Evolutionary conservation across 1,139 yeast genomes (phyloP).

Genomic region (Nakaseomyces nivariensis): DNA sequence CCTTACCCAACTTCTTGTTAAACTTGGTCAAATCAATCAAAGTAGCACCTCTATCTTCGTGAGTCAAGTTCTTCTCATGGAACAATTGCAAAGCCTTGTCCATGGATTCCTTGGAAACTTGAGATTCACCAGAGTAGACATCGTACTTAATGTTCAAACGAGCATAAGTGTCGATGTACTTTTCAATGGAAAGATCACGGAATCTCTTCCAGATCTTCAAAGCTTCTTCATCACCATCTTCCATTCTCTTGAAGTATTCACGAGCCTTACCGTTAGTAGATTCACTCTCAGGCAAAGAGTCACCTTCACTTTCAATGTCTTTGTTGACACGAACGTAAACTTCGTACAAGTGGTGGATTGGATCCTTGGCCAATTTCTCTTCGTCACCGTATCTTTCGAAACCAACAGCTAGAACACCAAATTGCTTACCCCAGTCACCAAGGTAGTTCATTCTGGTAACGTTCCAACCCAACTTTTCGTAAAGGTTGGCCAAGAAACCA

Average conservation of each 20-base stretch:
- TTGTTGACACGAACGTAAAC: conserved; percentile 84
- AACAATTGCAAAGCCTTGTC: conserved; percentile 52
- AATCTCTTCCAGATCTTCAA: conserved; percentile 75
- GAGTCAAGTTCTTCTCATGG: conserved; percentile 59
- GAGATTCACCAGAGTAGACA: conserved; percentile 90
- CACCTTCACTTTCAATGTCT: conserved; percentile 72
- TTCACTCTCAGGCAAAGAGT: conserved; percentile 40
- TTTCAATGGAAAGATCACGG: conserved; percentile 81
- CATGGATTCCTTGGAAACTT: conserved; percentile 71
- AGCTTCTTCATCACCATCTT: conserved; percentile 81
- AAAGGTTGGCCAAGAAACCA: conserved; percentile 85
- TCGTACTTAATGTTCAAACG: conserved; percentile 86
- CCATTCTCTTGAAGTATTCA: conserved; percentile 83
- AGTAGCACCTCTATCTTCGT: conserved; percentile 86
- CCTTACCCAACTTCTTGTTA: conserved; percentile 90
- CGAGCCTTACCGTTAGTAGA: conserved; percentile 76
- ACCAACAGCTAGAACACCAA: conserved; percentile 92
- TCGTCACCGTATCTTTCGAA: conserved; percentile 78
- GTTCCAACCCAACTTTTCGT: conserved; percentile 84
- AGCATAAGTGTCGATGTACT: conserved; percentile 78
- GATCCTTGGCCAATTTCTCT: conserved; percentile 60
- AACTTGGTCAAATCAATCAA: conserved; percentile 77
- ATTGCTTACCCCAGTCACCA: conserved; percentile 99
- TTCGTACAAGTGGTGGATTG: conserved; percentile 89
- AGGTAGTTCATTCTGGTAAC: conserved; percentile 85